These are phyloP conservation scores for Zoysia matrella DNA, from an alignment of 202 grass and related monocot species.

Conservation along the genomic window DNA sequence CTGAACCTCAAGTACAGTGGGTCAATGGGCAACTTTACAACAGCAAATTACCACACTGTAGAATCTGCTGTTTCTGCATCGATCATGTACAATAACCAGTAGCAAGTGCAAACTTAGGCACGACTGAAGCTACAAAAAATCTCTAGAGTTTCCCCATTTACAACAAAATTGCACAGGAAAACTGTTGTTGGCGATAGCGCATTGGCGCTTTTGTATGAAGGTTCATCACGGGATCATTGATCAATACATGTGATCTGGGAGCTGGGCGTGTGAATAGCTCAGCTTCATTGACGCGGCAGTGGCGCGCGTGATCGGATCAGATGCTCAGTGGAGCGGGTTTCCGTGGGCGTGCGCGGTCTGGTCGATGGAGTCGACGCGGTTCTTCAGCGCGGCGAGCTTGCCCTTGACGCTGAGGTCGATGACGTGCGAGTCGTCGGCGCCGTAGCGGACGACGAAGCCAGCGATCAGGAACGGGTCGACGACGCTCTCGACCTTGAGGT, in stretches of 20 bases:
- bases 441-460: slow-evolving; percentile 87
- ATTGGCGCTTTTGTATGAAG: background rate
- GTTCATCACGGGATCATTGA: background rate
- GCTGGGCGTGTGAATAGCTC: background rate
- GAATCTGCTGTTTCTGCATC: background rate
- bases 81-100: background rate
- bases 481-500: slow-evolving; percentile 68
- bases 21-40: background rate
- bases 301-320: background rate
- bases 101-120: slow-evolving; percentile 15
- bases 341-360: slow-evolving; percentile 30
- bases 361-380: slow-evolving; percentile 72
- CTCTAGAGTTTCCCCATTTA: slow-evolving; percentile 29
- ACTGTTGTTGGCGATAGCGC: slow-evolving; percentile 45
- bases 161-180: slow-evolving; percentile 52
- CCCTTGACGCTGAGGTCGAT: slow-evolving; percentile 95
- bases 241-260: background rate
- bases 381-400: slow-evolving; percentile 71
- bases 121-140: background rate
- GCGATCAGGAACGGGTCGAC: slow-evolving; percentile 86
- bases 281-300: background rate
- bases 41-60: background rate
- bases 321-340: background rate
- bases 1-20: background rate
- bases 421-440: slow-evolving; percentile 63